phyloP scores from a whole-genome alignment of 208 protist genomes.

The Trypanosoma scelopori region DNA sequence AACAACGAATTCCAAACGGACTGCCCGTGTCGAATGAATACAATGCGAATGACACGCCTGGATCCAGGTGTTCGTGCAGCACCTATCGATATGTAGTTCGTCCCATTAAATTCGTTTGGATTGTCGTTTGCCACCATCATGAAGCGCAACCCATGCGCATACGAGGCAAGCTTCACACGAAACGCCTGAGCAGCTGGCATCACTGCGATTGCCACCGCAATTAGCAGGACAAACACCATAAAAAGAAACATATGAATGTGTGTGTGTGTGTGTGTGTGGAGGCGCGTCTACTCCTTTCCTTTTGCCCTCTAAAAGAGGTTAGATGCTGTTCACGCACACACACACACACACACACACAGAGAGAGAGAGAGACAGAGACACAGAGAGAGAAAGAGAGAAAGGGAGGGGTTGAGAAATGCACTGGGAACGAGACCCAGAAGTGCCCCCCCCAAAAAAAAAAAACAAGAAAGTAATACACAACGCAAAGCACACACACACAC shows the following conservation, averaged over 20 bases:
- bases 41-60: slow-evolving; percentile 70
- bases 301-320: too few relatives aligned
- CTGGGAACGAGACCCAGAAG: too few relatives aligned
- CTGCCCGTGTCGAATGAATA: slow-evolving; percentile 93
- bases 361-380: too few relatives aligned
- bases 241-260: slow-evolving; percentile 76
- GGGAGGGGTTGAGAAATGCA: too few relatives aligned
- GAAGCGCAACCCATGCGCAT: slow-evolving; percentile 55
- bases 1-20: slow-evolving; percentile 93
- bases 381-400: too few relatives aligned
- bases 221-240: slow-evolving; percentile 56
- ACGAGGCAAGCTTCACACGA: slow-evolving; percentile 51
- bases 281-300: too few relatives aligned
- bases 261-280: neutral
- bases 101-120: slow-evolving; percentile 60
- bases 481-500: neutral
- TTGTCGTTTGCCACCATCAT: slow-evolving; percentile 72
- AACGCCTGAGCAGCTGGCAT: slow-evolving; percentile 41
- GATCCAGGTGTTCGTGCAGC: slow-evolving; percentile 27
- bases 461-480: neutral
- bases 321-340: too few relatives aligned
- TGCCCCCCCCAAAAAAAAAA: too few relatives aligned
- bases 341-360: too few relatives aligned
- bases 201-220: slow-evolving; percentile 51
- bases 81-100: slow-evolving; percentile 67